Evolutionary conservation across 345 rosid genomes (phyloP), one percentile per base, ranked within the genome.

Genomic region (Brassica rapa): DNA sequence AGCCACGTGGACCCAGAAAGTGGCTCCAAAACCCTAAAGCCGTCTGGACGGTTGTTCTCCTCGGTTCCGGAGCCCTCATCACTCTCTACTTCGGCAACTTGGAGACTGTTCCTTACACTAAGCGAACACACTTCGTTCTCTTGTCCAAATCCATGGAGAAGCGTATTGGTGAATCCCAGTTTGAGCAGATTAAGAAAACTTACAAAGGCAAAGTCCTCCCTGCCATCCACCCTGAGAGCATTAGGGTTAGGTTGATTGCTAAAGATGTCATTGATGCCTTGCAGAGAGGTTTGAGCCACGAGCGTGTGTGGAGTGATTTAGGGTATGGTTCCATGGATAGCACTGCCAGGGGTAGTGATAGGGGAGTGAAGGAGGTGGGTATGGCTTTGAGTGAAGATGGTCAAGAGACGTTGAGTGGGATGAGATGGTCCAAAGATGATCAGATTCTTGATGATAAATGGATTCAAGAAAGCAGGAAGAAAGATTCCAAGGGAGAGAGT

Each of bases 361-460:
- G 25, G 12, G 81, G 81, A 51, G 84, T 71, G 9, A 84, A 71
- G 46, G 95, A 87, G 27, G 81, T 86, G 2, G 69, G 71, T 67
- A 81, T 71, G 84, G 87, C 89, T 4, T 33, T 87, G 85, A 81
- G 74, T 60, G 85, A 70, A 27, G 79, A 7, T 16, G 82, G 56
- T 5, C 76, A 80, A 68, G 78, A 67, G 24, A 15, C 24, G 0
- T 21, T 74, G 75, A 80, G 57, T 73, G 79, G 25, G 8, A 29
- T 80, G 55, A 82, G 74, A 21, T 91, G 99, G 99, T 57, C 74
- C 30, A 83, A 73, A 11, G 89, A 90, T 7, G 99, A 95, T 67
- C 94, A 93, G 80, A 62, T 95, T 82, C 91, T 93, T 77, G 97
- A 93, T 83, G 99, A 93, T 76, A 82, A 79, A 66, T 95, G 99